Percentiles rank a stretch among this genome's conserved stretches.
phyloP scores from a whole-genome alignment of 2,329 filamentous ascomycete genomes.

The Cordyceps militaris region DNA sequence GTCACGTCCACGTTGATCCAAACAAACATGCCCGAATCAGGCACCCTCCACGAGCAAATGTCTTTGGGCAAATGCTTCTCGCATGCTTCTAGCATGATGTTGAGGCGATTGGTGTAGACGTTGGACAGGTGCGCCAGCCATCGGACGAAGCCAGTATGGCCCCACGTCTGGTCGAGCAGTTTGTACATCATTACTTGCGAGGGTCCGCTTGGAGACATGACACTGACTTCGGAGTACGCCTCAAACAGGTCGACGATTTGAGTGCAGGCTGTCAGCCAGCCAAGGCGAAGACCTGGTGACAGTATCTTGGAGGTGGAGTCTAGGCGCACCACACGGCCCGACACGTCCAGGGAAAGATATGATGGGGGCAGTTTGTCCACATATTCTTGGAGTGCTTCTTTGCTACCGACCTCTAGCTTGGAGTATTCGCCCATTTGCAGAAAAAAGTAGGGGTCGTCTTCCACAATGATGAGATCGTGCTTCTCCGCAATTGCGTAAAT shows the following conservation, averaged over 20 bases:
- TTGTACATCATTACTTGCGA: constrained; percentile 74
- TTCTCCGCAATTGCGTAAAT: constrained; percentile 68
- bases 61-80: constrained; percentile 62
- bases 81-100: constrained; percentile 66
- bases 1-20: constrained; percentile 60
- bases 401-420: neutral
- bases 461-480: constrained; percentile 73
- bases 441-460: constrained; percentile 88
- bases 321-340: constrained; percentile 71
- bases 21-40: constrained; percentile 82
- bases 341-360: constrained; percentile 27
- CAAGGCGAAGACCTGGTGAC: constrained; percentile 65
- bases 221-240: constrained; percentile 68
- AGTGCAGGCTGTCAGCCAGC: constrained; percentile 77
- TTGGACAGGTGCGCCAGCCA: constrained; percentile 73
- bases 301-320: constrained; percentile 87
- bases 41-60: constrained; percentile 66
- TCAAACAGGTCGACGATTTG: constrained; percentile 71
- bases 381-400: constrained; percentile 9
- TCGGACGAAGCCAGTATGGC: constrained; percentile 75
- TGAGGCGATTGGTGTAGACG: constrained; percentile 66
- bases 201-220: constrained; percentile 71
- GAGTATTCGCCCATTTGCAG: constrained; percentile 51
- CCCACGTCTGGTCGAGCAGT: constrained; percentile 81
- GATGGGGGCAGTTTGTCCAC: constrained; percentile 18